Percentiles rank a stretch among this genome's conserved stretches.
These are phyloP conservation scores for Fusarium mangiferae DNA, from an alignment of 2,329 filamentous ascomycete species.

Conservation along the genomic window DNA sequence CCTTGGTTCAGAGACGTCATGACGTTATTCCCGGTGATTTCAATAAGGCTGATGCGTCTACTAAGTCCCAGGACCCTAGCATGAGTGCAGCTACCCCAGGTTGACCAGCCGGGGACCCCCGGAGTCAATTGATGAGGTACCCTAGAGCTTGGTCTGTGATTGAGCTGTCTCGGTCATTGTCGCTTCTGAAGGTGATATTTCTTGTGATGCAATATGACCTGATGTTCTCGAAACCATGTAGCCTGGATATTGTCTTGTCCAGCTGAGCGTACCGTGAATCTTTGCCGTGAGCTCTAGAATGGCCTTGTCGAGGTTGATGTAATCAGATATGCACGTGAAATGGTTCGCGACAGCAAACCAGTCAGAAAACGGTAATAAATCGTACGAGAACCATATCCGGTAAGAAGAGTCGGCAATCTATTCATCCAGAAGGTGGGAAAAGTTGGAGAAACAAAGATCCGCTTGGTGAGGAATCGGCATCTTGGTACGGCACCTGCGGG, in stretches of 20 bases:
- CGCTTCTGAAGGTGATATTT: too few relatives aligned
- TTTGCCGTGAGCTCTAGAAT: background rate
- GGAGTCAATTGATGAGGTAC: background rate
- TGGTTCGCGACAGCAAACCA: background rate
- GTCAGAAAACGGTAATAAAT: background rate
- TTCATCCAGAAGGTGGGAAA: slow-evolving; percentile 3
- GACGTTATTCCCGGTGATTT: background rate
- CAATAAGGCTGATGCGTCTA: background rate
- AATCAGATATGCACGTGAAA: background rate
- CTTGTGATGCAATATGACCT: background rate
- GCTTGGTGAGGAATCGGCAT: slow-evolving; percentile 11
- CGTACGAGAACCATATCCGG: slow-evolving; percentile 22
- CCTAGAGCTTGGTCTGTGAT: background rate
- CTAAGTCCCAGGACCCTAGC: background rate
- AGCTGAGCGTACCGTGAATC: background rate
- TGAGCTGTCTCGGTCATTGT: background rate
- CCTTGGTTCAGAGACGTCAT: background rate
- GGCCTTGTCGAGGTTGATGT: background rate
- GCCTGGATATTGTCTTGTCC: background rate
- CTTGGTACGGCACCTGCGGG: slow-evolving; percentile 22
- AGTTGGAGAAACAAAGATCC: slow-evolving; percentile 36
- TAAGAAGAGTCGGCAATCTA: slow-evolving; percentile 21
- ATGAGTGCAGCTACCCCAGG: slow-evolving; percentile 2
- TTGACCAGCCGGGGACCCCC: background rate
- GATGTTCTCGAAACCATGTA: background rate